A percentile compares a stretch with the other conserved stretches of the same genome.
Evolutionary conservation across 352 stramenopile species (phyloP).

Genomic region (Phytopythium helicoides): DNA sequence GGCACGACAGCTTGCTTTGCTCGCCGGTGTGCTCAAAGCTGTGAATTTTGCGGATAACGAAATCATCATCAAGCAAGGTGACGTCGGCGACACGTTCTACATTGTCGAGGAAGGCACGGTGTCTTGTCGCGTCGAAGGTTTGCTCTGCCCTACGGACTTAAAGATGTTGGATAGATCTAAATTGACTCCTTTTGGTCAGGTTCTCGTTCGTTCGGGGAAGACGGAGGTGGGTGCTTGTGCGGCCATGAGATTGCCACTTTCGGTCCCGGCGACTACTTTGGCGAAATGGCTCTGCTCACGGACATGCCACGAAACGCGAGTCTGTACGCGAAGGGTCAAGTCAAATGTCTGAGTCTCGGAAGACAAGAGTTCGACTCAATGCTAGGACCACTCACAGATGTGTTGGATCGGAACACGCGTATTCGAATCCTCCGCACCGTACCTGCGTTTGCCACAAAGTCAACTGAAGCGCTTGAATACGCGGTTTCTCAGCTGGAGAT

Average conservation of each 20-base stretch:
- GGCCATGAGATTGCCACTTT: constrained; percentile 50
- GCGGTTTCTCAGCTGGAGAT: constrained; percentile 77
- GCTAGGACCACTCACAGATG: constrained; percentile 66
- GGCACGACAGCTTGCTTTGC: constrained; percentile 57
- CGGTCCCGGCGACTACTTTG: constrained; percentile 84
- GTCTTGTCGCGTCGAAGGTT: constrained; percentile 57
- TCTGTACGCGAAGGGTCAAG: constrained; percentile 53
- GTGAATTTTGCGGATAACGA: constrained; percentile 66
- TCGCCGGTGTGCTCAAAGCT: constrained; percentile 61
- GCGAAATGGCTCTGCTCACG: constrained; percentile 90
- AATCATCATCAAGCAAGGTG: constrained; percentile 81
- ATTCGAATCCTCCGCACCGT: constrained; percentile 67
- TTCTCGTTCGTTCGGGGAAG: not conserved
- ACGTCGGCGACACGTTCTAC: constrained; percentile 80
- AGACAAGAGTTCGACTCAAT: constrained; percentile 79
- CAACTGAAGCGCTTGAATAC: constrained; percentile 61
- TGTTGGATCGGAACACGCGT: constrained; percentile 70
- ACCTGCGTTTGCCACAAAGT: constrained; percentile 48
- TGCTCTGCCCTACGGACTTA: not conserved
- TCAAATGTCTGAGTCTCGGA: constrained; percentile 69
- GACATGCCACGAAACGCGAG: constrained; percentile 83
- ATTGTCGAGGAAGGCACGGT: constrained; percentile 75
- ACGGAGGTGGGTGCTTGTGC: not conserved
- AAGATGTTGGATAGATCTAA: not conserved
- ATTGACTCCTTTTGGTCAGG: too few species aligned